A percentile compares a stretch with the other conserved stretches of the same genome.
phyloP scores from a whole-genome alignment of 331 rosid genomes.

The Spiraea crenata region DNA sequence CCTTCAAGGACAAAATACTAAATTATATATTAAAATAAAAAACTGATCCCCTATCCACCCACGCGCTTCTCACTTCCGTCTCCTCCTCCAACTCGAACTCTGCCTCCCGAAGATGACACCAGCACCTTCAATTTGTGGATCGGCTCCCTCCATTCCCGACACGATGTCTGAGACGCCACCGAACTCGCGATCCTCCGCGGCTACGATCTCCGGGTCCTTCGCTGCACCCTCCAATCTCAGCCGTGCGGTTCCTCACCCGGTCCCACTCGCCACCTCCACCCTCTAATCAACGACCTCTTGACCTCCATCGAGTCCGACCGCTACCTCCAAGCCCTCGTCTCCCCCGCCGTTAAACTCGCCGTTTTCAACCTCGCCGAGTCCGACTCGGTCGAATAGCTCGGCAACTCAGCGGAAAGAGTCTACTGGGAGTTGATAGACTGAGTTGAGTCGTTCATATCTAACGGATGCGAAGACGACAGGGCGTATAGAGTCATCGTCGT shows the following conservation, averaged over 20 bases:
- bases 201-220: conserved; percentile 81
- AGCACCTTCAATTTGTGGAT: too few species aligned
- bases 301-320: conserved; percentile 57
- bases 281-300: conserved; percentile 40
- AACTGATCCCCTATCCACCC: too few species aligned
- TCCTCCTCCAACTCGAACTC: too few species aligned
- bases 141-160: not conserved
- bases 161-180: conserved; percentile 1
- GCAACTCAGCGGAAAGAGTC: conserved; percentile 33
- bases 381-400: conserved; percentile 18
- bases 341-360: conserved; percentile 41
- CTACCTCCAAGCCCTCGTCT: conserved; percentile 49
- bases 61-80: too few species aligned
- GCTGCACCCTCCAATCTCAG: conserved; percentile 45
- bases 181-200: conserved; percentile 31
- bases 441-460: conserved; percentile 47
- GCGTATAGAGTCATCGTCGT: conserved; percentile 41
- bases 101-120: too few species aligned
- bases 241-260: conserved; percentile 21
- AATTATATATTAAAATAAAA: too few species aligned
- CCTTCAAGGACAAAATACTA: too few species aligned
- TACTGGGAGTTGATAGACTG: conserved; percentile 59
- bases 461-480: conserved; percentile 26
- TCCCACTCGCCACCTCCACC: conserved; percentile 24
- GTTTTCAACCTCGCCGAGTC: conserved; percentile 39